Base-by-base conservation (phyloP, 2,329 filamentous ascomycete genomes). In the Graphium sp. region DNA sequence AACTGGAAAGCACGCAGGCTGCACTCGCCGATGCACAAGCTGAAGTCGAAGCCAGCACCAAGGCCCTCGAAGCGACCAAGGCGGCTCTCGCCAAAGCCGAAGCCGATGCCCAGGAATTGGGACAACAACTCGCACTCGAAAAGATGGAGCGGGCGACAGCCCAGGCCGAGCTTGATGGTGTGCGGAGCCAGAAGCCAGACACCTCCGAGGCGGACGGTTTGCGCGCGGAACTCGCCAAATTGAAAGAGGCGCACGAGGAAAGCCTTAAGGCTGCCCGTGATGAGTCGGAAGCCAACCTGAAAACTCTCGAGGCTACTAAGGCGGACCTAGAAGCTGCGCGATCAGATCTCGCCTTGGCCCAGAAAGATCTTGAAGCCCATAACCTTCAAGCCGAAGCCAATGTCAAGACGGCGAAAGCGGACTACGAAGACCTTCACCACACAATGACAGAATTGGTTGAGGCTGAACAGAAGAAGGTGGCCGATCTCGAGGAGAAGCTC, bases 371-470 rank as follows among this genome's bases (percentile, higher is more conserved):
- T 1, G 60, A 66, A 35, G 56, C 62, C 6, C 50, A 60, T 39
- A 59, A 55, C 45, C 52, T 58, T 14, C 60, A 66, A 39, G 55
- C 58, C 4, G 59, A 62, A 8, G 57, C 58, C 8, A 60, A 58
- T 43, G 41, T 53, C 29, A 68, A 69, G 59, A 66, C 58, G n/a
- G 55, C 62, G 26, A 55, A 58, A 44, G 55, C 60, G n/a, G 66
- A 73, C 44, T 73, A 70, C 47, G 60, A 65, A 42, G 67, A 73
- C 36, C 63, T 75, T 52, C 65, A 69, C 42, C 67, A 75, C 29
- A 69, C 62, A 34, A 58, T 75, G 54, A 71, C 63, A 5, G 49
- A 63, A 38, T 50, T 74, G 30, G 56, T 72, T 2, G 68, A 74
- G 43, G 68, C 74, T 40, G 62, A 64, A 29, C 57, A 63, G 39